Percentiles rank a stretch among this genome's conserved stretches.
phyloP scores from a whole-genome alignment of 352 stramenopile species.

The Pythium phragmiticola region DNA sequence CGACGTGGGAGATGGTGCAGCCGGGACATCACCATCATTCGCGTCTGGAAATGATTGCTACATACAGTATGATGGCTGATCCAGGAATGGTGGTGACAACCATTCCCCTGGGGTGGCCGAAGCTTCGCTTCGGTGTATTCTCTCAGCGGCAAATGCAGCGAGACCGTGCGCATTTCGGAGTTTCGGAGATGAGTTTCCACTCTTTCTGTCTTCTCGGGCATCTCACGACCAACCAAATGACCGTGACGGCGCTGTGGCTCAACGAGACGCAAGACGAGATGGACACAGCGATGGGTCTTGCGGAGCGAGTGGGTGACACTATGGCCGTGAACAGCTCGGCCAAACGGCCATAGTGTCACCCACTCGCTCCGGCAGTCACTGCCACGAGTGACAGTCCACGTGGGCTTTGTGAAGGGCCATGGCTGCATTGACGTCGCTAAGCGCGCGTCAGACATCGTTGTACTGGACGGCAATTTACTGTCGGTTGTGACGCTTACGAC shows the following conservation, averaged over 20 bases:
- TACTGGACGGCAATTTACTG: slow-evolving; percentile 98
- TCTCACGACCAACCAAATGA: slow-evolving; percentile 98
- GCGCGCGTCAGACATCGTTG: slow-evolving; percentile 65
- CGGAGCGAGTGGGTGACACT: neutral
- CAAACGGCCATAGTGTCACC: slow-evolving; percentile 29
- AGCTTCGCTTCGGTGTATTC: no score
- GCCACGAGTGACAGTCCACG: slow-evolving; percentile 90
- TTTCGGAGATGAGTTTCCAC: no score
- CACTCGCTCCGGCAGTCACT: slow-evolving; percentile 63
- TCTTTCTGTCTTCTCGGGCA: slow-evolving; percentile 51
- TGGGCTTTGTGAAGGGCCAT: slow-evolving; percentile 81
- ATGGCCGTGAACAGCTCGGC: slow-evolving; percentile 89
- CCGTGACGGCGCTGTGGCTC: slow-evolving; percentile 90
- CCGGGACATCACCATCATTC: no score
- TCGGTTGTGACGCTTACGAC: slow-evolving; percentile 88
- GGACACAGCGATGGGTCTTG: neutral
- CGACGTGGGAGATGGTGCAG: no score
- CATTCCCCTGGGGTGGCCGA: no score
- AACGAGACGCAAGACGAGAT: slow-evolving; percentile 34
- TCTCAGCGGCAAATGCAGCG: no score
- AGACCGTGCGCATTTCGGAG: no score
- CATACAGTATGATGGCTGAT: no score
- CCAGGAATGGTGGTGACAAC: no score
- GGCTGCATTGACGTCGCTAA: slow-evolving; percentile 48
- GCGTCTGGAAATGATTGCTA: no score